Evolutionary conservation across 352 stramenopile species (phyloP).

Genomic region (Phytopythium ostracodes): DNA sequence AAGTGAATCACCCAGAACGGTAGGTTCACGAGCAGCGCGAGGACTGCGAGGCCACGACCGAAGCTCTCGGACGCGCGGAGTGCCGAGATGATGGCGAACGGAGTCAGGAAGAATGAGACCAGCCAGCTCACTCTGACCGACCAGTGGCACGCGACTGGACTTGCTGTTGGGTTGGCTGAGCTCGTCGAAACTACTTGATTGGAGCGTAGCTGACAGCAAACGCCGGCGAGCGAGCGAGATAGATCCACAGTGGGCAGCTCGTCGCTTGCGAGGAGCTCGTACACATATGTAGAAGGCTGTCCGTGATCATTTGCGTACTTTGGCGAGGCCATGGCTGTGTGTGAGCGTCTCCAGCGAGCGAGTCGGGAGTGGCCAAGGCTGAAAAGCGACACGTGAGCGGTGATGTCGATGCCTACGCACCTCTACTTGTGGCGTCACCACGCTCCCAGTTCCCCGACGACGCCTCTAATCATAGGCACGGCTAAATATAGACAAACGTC

Average conservation of each 20-base stretch:
- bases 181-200: too few relatives aligned
- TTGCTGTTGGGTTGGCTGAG: neutral
- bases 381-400: too few relatives aligned
- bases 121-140: neutral
- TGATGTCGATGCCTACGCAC: too few relatives aligned
- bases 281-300: neutral
- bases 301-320: too few relatives aligned
- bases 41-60: neutral
- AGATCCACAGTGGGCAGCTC: conserved; percentile 10
- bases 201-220: neutral
- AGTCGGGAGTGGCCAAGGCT: too few relatives aligned
- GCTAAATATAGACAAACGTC: neutral
- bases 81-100: neutral
- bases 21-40: neutral
- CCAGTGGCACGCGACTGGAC: neutral
- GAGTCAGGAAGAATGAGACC: neutral
- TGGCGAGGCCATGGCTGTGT: neutral
- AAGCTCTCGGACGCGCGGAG: neutral
- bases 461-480: neutral
- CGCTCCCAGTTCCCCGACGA: neutral
- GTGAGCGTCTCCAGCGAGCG: too few relatives aligned
- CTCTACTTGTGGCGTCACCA: neutral
- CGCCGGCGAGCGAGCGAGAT: conserved; percentile 4
- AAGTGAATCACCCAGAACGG: conserved; percentile 3
- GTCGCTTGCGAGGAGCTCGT: conserved; percentile 13